These are phyloP conservation scores for Termitomyces sp. DNA, from an alignment of 768 basidiomycete species.

Conservation along the genomic window DNA sequence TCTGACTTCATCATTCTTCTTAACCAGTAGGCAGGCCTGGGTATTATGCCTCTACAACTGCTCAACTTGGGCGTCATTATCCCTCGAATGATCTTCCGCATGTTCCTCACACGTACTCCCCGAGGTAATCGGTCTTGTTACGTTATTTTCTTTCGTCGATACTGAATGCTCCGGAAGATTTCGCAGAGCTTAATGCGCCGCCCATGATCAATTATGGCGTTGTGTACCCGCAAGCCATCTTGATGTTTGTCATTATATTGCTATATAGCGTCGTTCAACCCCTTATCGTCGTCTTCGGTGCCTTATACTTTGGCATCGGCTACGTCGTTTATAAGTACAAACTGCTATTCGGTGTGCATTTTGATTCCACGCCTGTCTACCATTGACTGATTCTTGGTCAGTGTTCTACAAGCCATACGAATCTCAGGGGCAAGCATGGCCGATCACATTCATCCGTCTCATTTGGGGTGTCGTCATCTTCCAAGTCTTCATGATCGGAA, in stretches of 20 bases:
- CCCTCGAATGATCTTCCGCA: conserved; percentile 65
- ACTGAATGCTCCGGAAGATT: conserved; percentile 51
- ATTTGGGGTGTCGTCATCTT: conserved; percentile 93
- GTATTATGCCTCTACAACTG: conserved; percentile 93
- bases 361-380: background rate
- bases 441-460: conserved; percentile 87
- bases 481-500: conserved; percentile 94
- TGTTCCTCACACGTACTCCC: conserved; percentile 84
- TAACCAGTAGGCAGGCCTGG: conserved; percentile 49
- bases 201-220: conserved; percentile 98
- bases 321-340: conserved; percentile 99
- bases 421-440: conserved; percentile 97
- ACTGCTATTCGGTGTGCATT: conserved; percentile 76
- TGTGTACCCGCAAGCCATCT: conserved; percentile 94
- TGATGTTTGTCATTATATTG: conserved; percentile 93
- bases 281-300: conserved; percentile 90
- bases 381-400: conserved; percentile 21
- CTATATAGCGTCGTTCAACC: conserved; percentile 96
- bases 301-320: conserved; percentile 91
- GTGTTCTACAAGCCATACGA: conserved; percentile 99
- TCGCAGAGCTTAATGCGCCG: conserved; percentile 93
- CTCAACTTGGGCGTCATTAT: conserved; percentile 88
- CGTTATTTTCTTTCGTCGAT: background rate
- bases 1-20: conserved; percentile 3
- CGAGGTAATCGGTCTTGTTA: conserved; percentile 49